phyloP scores from a whole-genome alignment of 2,329 filamentous ascomycete species.

The Botrytis hyacinthi region DNA sequence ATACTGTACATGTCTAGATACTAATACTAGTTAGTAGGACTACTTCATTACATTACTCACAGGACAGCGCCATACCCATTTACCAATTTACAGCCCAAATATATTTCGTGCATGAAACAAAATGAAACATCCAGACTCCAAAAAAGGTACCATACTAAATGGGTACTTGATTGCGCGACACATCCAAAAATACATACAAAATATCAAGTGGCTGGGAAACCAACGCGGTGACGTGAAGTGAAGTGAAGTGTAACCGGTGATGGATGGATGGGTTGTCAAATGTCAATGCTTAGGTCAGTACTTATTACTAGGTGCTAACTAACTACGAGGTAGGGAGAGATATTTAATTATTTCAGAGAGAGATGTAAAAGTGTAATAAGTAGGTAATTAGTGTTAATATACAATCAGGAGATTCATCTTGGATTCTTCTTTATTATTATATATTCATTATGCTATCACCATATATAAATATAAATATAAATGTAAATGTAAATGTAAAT shows the following conservation, averaged over 20 bases:
- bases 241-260: neutral
- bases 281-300: neutral
- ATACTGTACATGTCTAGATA: neutral
- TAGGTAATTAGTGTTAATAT: neutral
- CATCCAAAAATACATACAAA: neutral
- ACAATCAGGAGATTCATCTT: neutral
- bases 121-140: neutral
- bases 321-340: too few species aligned
- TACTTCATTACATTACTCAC: neutral
- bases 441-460: neutral
- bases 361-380: too few species aligned
- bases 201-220: neutral
- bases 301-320: neutral
- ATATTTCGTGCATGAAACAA: neutral
- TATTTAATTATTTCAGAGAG: too few species aligned
- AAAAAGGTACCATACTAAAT: neutral
- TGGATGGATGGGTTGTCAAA: neutral
- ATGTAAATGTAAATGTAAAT: too few species aligned
- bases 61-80: neutral
- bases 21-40: neutral
- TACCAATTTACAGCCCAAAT: too few species aligned
- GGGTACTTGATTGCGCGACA: neutral
- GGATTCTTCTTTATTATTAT: neutral
- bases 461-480: too few species aligned
- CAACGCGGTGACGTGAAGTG: neutral